Percentiles rank a stretch among this genome's conserved stretches.
phyloP scores from a whole-genome alignment of 345 rosid genomes.

The Gossypioides kirkii region DNA sequence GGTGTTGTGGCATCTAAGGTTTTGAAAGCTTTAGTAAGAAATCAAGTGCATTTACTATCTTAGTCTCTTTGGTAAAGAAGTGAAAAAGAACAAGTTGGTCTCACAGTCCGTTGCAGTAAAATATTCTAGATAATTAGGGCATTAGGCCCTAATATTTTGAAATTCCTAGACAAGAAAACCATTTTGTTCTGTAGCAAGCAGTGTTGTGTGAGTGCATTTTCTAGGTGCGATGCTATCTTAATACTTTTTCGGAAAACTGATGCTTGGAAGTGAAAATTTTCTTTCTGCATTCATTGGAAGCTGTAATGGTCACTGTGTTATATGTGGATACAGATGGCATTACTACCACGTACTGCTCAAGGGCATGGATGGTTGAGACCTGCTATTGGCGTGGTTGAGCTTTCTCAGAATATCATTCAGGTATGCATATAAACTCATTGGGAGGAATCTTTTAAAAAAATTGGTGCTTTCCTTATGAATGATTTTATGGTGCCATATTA shows the following conservation, averaged over 20 bases:
- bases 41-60: neutral
- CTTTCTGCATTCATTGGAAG: neutral
- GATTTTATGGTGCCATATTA: neutral
- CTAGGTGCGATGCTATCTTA: neutral
- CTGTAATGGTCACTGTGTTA: conserved; percentile 8
- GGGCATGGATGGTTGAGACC: conserved; percentile 99
- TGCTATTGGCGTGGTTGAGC: conserved; percentile 88
- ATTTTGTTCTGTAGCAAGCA: neutral
- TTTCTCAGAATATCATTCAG: conserved; percentile 95
- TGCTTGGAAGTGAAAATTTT: neutral
- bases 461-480: neutral
- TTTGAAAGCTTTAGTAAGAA: neutral
- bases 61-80: neutral
- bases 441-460: conserved; percentile 2
- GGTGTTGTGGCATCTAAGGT: neutral
- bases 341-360: conserved; percentile 79
- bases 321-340: conserved; percentile 72
- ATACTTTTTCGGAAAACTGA: neutral
- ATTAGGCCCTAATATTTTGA: conserved; percentile 1
- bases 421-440: conserved; percentile 25
- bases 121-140: neutral
- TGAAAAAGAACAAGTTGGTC: neutral
- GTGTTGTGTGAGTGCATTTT: neutral
- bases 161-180: neutral
- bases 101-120: neutral